A percentile compares a stretch with the other conserved stretches of the same genome.
Evolutionary conservation across 1,284 basidiomycete species (phyloP).

Genomic region (Neolentinus lepideus): DNA sequence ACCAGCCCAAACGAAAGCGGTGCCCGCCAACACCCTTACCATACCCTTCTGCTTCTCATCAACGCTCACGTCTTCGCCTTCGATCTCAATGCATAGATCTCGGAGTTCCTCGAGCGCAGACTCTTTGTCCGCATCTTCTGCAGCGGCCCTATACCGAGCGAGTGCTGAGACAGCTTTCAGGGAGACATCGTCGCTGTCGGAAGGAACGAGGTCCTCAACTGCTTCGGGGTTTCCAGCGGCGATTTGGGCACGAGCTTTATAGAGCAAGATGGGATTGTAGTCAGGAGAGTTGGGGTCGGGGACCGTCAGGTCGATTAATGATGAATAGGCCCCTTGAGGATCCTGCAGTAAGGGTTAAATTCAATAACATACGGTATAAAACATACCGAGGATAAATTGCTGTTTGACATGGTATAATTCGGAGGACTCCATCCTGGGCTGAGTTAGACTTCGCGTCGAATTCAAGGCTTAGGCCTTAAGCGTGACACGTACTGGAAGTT

Average conservation of each 20-base stretch:
- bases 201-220: constrained; percentile 48
- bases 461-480: background rate
- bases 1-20: constrained; percentile 75
- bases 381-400: constrained; percentile 72
- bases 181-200: constrained; percentile 56
- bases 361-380: background rate
- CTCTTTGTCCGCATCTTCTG: constrained; percentile 40
- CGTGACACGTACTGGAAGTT: background rate
- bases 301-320: constrained; percentile 42
- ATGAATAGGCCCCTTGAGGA: constrained; percentile 58
- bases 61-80: constrained; percentile 65
- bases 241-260: constrained; percentile 80
- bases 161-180: constrained; percentile 69
- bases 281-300: constrained; percentile 60
- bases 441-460: background rate
- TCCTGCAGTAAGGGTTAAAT: constrained; percentile 1
- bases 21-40: constrained; percentile 76
- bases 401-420: constrained; percentile 81
- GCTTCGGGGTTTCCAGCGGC: constrained; percentile 60
- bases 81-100: constrained; percentile 81
- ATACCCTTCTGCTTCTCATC: constrained; percentile 58
- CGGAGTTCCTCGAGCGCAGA: constrained; percentile 73
- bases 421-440: constrained; percentile 24
- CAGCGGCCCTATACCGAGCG: constrained; percentile 53
- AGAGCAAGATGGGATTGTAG: constrained; percentile 60